Evolutionary conservation across 139 green algal genomes (phyloP), one percentile per base, ranked within the genome.

Genomic region (Gonium pectorale): DNA sequence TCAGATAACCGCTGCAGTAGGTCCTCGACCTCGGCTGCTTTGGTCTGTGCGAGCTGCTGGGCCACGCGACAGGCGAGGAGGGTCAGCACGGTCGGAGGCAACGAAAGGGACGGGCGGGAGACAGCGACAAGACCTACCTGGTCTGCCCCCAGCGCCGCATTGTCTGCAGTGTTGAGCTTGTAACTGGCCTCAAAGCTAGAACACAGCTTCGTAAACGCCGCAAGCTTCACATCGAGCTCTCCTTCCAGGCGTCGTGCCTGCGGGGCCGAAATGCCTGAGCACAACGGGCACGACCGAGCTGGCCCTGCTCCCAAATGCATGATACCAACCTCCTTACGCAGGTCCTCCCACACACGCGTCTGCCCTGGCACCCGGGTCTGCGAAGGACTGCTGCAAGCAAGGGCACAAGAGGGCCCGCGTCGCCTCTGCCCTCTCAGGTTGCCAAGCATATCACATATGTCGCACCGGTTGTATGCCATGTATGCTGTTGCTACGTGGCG

Each of bases 151-250:
- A 88, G 41, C n/a, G 54, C 86, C 5, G 88, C 79, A 51, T 66
- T 85, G 46, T 94, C 90, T 26, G 77, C 15, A 6, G n/a, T 80
- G 33, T 62, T 78, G 0, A 87, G 80, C 72, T 67, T 75, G 59
- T 94, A 95, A 35, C 84, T 90, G 8, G 94, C 91, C 46, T 97
- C 95, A 79, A 94, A 98, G 29, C 89, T 87, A 0, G 91, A 92
- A 68, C 91, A 95, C 22, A 98, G 90, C 86, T 98, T 98, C 27
- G 92, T 91, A 81, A 95, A 98, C 0, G 94, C 92, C n/a, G 93
- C 93, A 3, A 99, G 86, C 89, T 98, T 98, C 0, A 96, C 90
- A 67, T 99, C 97, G 22, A 99, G 67, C 72, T 98, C 97, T 5
- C 94, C 92, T 80, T 99, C 97, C 33, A 99, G 89, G 81, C 95